Base-by-base conservation (phyloP, 805 yeast genomes). In the Candida railenensis region DNA sequence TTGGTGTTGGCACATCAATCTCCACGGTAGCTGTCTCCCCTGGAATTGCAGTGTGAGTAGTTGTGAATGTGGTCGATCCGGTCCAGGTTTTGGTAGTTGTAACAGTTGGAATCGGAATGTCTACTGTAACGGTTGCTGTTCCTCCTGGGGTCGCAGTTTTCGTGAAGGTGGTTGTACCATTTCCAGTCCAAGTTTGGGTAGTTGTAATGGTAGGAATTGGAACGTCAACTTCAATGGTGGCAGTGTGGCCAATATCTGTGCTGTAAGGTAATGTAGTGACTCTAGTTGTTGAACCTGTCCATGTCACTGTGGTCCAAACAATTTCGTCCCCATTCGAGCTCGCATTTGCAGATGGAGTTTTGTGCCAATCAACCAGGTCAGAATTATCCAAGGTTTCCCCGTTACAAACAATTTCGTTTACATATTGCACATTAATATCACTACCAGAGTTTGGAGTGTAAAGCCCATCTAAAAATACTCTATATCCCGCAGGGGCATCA, bases 401-500 rank as follows among this genome's bases (percentile, higher is more conserved):
- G 16, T 16, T 30, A 5, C 28, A 38, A 8, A 19, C 18, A 22
- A 20, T 21, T 22, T 36, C n/a, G n/a, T 40, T 20, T n/a, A 16
- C 12, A 28, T 37, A 30, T 20, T 41, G 37, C 22, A 14, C 33
- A 15, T 22, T 34, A 2, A 44, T 43, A 9, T 20, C 25, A 16
- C 43, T 38, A 11, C 21, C 33, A 2, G n/a, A 16, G 2, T 20
- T 34, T n/a, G 32, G 16, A 22, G 34, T 18, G 12, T 11, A 37
- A 15, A 22, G 18, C 12, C 12, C 39, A 14, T n/a, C 25, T n/a
- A 61, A 48, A 42, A 53, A 63, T 8, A 64, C 61, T 19, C 65
- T 48, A 47, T 52, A 59, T 1, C 68, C 69, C 2, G 65, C 63
- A 7, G 68, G 67, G 21, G 63, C 39, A 43, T 56, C 57, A 3